These are phyloP conservation scores for Globisporangium emineosum DNA, from an alignment of 352 stramenopile genomes.

Conservation along the genomic window DNA sequence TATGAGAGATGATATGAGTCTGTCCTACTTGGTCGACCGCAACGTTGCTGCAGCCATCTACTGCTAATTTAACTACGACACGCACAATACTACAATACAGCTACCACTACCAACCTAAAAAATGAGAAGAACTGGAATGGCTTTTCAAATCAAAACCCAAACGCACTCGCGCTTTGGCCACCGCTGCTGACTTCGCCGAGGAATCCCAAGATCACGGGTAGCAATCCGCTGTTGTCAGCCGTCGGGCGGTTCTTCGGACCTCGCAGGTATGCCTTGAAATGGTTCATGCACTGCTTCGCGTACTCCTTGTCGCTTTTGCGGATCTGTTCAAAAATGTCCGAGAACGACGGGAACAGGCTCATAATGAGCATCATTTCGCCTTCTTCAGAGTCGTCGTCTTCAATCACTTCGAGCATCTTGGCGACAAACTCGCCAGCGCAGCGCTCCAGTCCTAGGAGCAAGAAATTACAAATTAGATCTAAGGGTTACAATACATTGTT, in stretches of 20 bases:
- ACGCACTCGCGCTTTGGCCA: constrained; percentile 56
- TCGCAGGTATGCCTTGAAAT: constrained; percentile 80
- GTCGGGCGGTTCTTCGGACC: constrained; percentile 85
- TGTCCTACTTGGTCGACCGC: constrained; percentile 14
- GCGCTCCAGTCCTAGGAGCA: constrained; percentile 56
- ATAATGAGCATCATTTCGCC: constrained; percentile 81
- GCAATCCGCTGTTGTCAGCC: constrained; percentile 62
- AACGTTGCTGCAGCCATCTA: constrained; percentile 20
- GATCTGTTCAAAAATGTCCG: constrained; percentile 85
- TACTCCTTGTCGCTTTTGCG: constrained; percentile 72
- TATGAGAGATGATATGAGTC: not conserved
- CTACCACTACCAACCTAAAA: constrained; percentile 14
- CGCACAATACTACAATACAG: constrained; percentile 13
- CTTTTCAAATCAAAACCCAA: constrained; percentile 63
- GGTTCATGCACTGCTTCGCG: constrained; percentile 81
- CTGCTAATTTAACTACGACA: constrained; percentile 25
- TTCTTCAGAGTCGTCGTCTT: constrained; percentile 74
- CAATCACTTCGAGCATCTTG: constrained; percentile 84
- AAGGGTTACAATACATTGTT: not conserved
- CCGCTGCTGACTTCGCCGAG: constrained; percentile 65
- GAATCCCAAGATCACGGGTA: constrained; percentile 72
- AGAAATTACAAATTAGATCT: not conserved
- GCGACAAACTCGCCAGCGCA: constrained; percentile 85
- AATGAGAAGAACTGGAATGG: not conserved
- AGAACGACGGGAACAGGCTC: constrained; percentile 86